Base-by-base conservation (phyloP, 2,329 filamentous ascomycete genomes). In the Trichothecium sympodiale region DNA sequence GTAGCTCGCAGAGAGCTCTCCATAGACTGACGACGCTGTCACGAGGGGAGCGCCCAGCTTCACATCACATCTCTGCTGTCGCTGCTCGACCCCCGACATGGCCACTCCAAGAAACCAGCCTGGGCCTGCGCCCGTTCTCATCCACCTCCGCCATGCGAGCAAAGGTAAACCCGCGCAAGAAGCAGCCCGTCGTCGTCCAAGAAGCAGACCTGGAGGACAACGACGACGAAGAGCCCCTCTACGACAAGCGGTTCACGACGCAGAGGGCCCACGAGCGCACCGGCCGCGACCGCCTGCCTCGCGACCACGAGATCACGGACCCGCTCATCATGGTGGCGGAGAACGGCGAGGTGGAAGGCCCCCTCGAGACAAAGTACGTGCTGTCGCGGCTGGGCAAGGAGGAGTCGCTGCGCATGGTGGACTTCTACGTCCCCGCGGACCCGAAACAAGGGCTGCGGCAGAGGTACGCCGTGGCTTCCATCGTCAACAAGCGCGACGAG, bases 381-480 rank as follows among this genome's bases (percentile, higher is more conserved):
- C 60, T 77, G 12, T 43, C 35, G 33, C 52, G 43, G 39, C 54
- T 60, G n/a, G 45, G 62, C 38, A 41, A 47, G 8, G 42, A 46
- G 26, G 54, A 56, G 28, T 59, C 59, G 27, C 57, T 70, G 25
- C 61, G 62, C 37, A 61, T 64, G 53, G 41, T 66, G 4, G 51
- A 52, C 33, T 48, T 62, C 27, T 64, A 62, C 40, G 41, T 51
- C 3, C 52, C 54, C 8, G 52, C 49, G 4, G 46, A 55, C 23
- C 39, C 50, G 13, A 48, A 48, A 30, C 43, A 44, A 7, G 37
- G 42, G 35, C 41, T 38, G 31, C 37, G 41, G 5, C 43, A 46
- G 34, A 10, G 10, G 20, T 61, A 51, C 37, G 77, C 84, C 2
- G 67, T 88, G 25, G 93, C 85, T 67, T 80, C 77, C 46, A 64